These are phyloP conservation scores for Botryotinia convoluta DNA, from an alignment of 2,329 filamentous ascomycete genomes.

Conservation along the genomic window DNA sequence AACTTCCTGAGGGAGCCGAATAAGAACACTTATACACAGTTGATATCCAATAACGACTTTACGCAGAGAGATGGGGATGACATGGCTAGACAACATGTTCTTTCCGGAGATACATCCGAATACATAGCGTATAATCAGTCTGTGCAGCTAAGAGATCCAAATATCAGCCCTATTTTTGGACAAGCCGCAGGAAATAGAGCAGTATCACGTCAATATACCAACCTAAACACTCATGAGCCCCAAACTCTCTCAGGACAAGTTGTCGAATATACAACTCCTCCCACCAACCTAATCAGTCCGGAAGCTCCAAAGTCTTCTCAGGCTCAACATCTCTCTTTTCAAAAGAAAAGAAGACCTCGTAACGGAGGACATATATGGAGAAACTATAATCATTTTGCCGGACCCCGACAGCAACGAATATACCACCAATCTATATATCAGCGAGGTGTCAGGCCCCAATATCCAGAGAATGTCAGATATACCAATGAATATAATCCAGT, in stretches of 20 bases:
- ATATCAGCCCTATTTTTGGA: neutral
- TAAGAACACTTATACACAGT: fast-evolving
- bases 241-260: neutral
- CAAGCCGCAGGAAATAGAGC: neutral
- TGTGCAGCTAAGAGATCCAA: neutral
- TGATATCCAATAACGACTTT: fast-evolving
- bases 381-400: neutral
- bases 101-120: too few species aligned
- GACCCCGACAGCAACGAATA: neutral
- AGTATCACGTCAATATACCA: neutral
- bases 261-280: fast-evolving
- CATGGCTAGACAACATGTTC: neutral
- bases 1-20: fast-evolving
- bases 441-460: neutral
- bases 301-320: fast-evolving
- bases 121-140: neutral
- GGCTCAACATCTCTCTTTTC: fast-evolving
- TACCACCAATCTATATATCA: neutral
- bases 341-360: neutral
- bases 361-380: neutral
- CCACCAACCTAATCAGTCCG: fast-evolving
- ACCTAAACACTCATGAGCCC: neutral
- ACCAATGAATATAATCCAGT: neutral
- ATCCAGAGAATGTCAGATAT: neutral
- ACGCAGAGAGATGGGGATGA: fast-evolving